Evolutionary conservation across 2,329 filamentous ascomycete genomes (phyloP).

Genomic region (Fusarium tricinctum): DNA sequence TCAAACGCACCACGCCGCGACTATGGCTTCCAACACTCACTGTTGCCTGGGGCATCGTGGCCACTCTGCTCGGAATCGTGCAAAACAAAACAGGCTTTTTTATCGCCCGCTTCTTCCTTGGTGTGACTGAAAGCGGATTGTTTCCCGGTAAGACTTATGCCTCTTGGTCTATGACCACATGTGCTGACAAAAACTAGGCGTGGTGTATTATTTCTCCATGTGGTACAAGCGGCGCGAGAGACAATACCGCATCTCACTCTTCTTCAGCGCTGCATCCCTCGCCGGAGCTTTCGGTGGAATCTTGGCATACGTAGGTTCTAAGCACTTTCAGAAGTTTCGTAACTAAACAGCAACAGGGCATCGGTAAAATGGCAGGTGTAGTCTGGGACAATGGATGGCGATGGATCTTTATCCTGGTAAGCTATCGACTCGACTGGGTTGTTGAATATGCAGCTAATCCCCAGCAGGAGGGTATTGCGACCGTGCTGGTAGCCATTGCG

Average conservation of each 20-base stretch:
- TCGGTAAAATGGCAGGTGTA: constrained; percentile 66
- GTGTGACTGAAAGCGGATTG: constrained; percentile 66
- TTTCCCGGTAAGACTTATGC: constrained; percentile 58
- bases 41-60: constrained; percentile 67
- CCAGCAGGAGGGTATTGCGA: constrained; percentile 66
- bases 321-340: rapidly evolving
- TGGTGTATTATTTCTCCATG: constrained; percentile 66
- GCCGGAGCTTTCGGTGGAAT: constrained; percentile 71
- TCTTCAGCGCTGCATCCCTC: constrained; percentile 68
- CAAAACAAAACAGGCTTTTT: constrained; percentile 66
- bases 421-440: neutral
- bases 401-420: constrained; percentile 73
- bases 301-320: constrained; percentile 62
- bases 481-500: constrained; percentile 63
- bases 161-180: rapidly evolving
- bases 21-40: constrained; percentile 72
- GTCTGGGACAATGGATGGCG: constrained; percentile 68
- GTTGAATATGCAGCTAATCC: neutral
- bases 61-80: constrained; percentile 64
- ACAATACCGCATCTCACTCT: constrained; percentile 68
- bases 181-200: constrained; percentile 22
- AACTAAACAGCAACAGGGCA: constrained; percentile 56
- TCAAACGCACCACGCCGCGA: constrained; percentile 71
- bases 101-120: constrained; percentile 67
- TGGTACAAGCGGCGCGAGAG: constrained; percentile 69